phyloP scores from a whole-genome alignment of 768 basidiomycete species.

The Sarcodon sp. region DNA sequence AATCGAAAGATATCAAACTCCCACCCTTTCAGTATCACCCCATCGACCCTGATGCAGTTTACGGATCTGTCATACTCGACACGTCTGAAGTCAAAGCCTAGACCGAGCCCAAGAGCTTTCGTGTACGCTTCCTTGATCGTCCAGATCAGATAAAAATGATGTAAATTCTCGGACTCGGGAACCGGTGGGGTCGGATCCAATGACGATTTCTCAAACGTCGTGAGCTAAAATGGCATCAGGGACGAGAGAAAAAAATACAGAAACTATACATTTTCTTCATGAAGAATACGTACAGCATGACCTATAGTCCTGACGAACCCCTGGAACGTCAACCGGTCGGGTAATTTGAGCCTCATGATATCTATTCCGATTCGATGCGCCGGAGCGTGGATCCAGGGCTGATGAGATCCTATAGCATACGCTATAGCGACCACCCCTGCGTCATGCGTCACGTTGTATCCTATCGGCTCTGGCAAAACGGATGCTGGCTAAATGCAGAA shows the following conservation, averaged over 20 bases:
- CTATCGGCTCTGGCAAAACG: slow-evolving; percentile 39
- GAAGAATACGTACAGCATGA: slow-evolving; percentile 38
- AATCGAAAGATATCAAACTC: slow-evolving; percentile 51
- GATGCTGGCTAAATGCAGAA: slow-evolving; percentile 26
- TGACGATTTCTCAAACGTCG: slow-evolving; percentile 19
- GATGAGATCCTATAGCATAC: slow-evolving; percentile 20
- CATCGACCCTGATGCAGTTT: slow-evolving; percentile 48
- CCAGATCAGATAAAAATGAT: slow-evolving; percentile 73
- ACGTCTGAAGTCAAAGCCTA: slow-evolving; percentile 72
- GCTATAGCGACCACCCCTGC: slow-evolving; percentile 61
- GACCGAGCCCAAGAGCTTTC: slow-evolving; percentile 73
- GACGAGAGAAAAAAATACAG: not conserved
- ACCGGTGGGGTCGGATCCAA: slow-evolving; percentile 22
- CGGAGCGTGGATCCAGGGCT: slow-evolving; percentile 35
- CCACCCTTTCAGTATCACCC: slow-evolving; percentile 45
- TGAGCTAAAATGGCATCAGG: slow-evolving; percentile 19
- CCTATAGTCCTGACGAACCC: slow-evolving; percentile 52
- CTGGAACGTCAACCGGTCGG: slow-evolving; percentile 38
- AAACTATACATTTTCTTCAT: not conserved
- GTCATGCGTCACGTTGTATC: slow-evolving; percentile 78
- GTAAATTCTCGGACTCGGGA: slow-evolving; percentile 37
- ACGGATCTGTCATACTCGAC: slow-evolving; percentile 53
- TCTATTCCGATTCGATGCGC: slow-evolving; percentile 57
- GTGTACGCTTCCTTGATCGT: slow-evolving; percentile 89
- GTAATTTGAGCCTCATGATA: slow-evolving; percentile 66